Base-by-base conservation (phyloP, 495 filamentous ascomycete genomes). In the Aspergillus indologenus region DNA sequence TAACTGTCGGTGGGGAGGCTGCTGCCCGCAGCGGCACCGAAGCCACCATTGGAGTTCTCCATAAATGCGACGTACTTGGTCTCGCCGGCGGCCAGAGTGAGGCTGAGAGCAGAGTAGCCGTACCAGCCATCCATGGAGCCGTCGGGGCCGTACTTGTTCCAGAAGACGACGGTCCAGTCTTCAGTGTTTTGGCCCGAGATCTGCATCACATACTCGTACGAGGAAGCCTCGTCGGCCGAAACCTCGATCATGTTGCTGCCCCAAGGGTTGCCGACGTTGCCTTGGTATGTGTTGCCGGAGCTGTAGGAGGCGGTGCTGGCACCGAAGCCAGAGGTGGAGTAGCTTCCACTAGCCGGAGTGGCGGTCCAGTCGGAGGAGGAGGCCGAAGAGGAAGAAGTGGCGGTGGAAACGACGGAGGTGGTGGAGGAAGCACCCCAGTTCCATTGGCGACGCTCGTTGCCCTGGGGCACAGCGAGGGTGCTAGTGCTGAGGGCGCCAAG, bases 161-260 rank as follows among this genome's bases (percentile, higher is more conserved):
- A 85, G 64, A 84, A 51, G 12, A 68, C 68, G 34, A 83, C 71
- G 7, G 71, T 77, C 69, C 77, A 78, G 48, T 46, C 29, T 45
- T 53, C 61, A 6, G 57, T 61, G 49, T 71, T 69, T 40, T 65
- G 60, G 44, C 79, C 78, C 29, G 51, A 64, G 65, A 83, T 77
- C 34, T 72, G 71, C 34, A 69, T 72, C 21, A 81, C 79, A 69
- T 81, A 84, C 23, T 80, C 72, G 65, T 80, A 75, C 1, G 58
- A 51, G 17, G 70, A 60, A 4, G 75, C 74, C 14, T 70, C 58
- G n/a, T 57, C 54, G 0, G 71, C 65, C 40, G 58, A 61, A 29
- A 83, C 71, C 42, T 66, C 60, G 55, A 80, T 77, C 45, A 84
- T 79, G 63, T 84, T 84, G 70, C 75, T 76, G 4, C 81, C 81